Evolutionary conservation across 495 filamentous ascomycete species (phyloP).

Genomic region (Penicillium paxilli): DNA sequence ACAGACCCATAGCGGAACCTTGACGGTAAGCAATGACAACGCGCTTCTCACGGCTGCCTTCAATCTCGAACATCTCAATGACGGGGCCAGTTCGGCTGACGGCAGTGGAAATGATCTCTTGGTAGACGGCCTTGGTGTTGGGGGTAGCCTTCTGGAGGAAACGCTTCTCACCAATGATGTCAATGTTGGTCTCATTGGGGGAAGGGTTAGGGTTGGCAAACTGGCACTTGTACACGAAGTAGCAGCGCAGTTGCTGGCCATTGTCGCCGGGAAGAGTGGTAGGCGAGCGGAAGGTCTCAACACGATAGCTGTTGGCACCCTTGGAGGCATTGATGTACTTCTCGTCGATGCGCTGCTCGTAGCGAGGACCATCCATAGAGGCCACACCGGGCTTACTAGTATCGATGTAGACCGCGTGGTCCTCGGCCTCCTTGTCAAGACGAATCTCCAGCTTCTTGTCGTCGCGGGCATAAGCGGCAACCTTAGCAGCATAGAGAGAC

Average conservation of each 20-base stretch:
- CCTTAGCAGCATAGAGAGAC: slow-evolving; percentile 94
- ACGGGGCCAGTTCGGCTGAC: slow-evolving; percentile 85
- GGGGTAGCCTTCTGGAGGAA: slow-evolving; percentile 94
- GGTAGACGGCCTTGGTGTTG: slow-evolving; percentile 94
- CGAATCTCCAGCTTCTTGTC: slow-evolving; percentile 93
- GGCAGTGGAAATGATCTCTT: slow-evolving; percentile 84
- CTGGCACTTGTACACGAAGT: slow-evolving; percentile 96
- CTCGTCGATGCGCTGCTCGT: slow-evolving; percentile 89
- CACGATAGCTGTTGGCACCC: slow-evolving; percentile 73
- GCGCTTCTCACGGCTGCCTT: slow-evolving; percentile 84
- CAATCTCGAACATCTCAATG: slow-evolving; percentile 96
- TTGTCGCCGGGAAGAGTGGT: slow-evolving; percentile 68
- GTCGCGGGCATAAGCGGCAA: slow-evolving; percentile 89
- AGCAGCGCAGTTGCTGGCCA: slow-evolving; percentile 87
- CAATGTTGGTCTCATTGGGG: slow-evolving; percentile 80
- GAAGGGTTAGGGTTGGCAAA: slow-evolving; percentile 74
- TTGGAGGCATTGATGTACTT: slow-evolving; percentile 84
- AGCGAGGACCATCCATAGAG: slow-evolving; percentile 72
- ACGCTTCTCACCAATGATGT: slow-evolving; percentile 88
- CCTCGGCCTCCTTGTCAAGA: slow-evolving; percentile 88
- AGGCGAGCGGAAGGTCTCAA: slow-evolving; percentile 92
- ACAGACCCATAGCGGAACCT: slow-evolving; percentile 88
- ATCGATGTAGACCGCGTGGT: slow-evolving; percentile 98
- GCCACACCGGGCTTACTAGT: slow-evolving; percentile 87
- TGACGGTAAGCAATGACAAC: slow-evolving; percentile 93